phyloP scores from a whole-genome alignment of 306 rosid genomes.

The Castanospermum australe region DNA sequence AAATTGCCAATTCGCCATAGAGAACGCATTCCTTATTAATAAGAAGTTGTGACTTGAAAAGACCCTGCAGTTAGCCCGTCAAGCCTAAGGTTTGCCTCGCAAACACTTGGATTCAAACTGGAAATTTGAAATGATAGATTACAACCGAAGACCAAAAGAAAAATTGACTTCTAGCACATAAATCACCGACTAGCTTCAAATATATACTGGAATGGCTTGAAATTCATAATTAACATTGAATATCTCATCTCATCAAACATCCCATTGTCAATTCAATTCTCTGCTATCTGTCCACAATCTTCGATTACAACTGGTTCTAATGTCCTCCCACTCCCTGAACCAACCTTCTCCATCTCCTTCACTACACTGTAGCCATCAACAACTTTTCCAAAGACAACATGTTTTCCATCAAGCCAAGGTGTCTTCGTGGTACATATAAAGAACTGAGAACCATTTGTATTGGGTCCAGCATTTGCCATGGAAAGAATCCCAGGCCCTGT shows the following conservation, averaged over 20 bases:
- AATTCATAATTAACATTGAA: not conserved
- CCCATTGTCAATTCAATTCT: conserved; percentile 10
- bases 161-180: not conserved
- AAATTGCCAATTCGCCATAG: not conserved
- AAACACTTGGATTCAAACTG: too few species aligned
- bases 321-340: conserved; percentile 58
- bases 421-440: conserved; percentile 65
- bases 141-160: too few species aligned
- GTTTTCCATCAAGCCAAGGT: conserved; percentile 80
- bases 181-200: not conserved
- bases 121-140: too few species aligned
- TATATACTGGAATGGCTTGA: not conserved
- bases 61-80: too few species aligned
- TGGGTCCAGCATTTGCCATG: conserved; percentile 83
- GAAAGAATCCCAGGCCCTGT: conserved; percentile 80
- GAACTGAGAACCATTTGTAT: conserved; percentile 90
- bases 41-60: not conserved
- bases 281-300: conserved; percentile 69
- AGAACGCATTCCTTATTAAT: not conserved
- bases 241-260: not conserved
- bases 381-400: conserved; percentile 93
- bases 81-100: too few species aligned
- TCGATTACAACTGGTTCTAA: conserved; percentile 62
- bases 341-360: conserved; percentile 77
- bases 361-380: conserved; percentile 71